Evolutionary conservation across 495 filamentous ascomycete species (phyloP).

Genomic region (Lindgomyces ingoldianus): DNA sequence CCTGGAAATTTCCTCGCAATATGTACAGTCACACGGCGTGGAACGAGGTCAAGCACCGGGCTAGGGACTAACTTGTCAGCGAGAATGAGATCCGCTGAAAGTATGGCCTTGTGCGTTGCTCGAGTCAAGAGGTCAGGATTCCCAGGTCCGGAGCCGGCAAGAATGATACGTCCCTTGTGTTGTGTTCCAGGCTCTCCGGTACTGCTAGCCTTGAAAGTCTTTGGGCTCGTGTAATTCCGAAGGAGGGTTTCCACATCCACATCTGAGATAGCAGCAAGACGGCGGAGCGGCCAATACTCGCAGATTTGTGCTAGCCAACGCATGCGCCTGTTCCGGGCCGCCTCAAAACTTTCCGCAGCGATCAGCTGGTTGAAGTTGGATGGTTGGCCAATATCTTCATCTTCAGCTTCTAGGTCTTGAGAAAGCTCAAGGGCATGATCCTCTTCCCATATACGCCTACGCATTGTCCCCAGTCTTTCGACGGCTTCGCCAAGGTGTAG

Average conservation of each 20-base stretch:
- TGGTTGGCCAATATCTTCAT: constrained; percentile 87
- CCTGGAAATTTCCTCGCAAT: constrained; percentile 98
- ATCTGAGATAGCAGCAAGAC: constrained; percentile 76
- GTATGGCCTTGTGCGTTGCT: constrained; percentile 85
- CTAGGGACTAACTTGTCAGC: constrained; percentile 95
- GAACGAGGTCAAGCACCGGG: constrained; percentile 82
- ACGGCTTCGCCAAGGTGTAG: constrained; percentile 80
- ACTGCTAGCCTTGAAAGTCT: constrained; percentile 24
- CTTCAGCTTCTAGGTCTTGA: constrained; percentile 60
- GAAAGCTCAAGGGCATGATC: constrained; percentile 58
- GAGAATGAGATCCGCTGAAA: constrained; percentile 79
- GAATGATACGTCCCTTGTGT: constrained; percentile 67
- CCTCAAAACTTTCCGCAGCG: constrained; percentile 67
- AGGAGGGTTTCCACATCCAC: constrained; percentile 74
- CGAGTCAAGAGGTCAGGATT: constrained; percentile 88
- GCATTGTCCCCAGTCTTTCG: constrained; percentile 71
- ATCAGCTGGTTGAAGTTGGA: constrained; percentile 83
- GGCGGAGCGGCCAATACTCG: constrained; percentile 94
- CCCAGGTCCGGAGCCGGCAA: constrained; percentile 91
- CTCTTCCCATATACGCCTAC: constrained; percentile 77
- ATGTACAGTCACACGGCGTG: constrained; percentile 81
- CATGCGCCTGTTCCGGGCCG: constrained; percentile 76
- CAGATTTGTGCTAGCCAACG: constrained; percentile 95
- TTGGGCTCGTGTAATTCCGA: constrained; percentile 57
- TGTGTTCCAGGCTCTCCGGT: constrained; percentile 16